phyloP scores from a whole-genome alignment of 2,329 filamentous ascomycete genomes.

The Phialophora tarda region DNA sequence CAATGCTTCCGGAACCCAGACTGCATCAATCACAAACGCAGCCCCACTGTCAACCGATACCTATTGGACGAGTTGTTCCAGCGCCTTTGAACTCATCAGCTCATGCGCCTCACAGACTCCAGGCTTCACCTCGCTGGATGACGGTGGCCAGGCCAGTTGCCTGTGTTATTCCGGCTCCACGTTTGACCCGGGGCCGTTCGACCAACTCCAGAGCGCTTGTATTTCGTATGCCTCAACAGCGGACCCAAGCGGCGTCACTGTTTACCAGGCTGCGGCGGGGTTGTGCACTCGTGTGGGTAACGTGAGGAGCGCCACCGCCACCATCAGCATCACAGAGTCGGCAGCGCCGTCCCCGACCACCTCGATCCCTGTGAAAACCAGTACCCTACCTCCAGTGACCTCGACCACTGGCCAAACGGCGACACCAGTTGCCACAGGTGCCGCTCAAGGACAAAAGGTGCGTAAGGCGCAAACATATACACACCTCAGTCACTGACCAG shows the following conservation, averaged over 20 bases:
- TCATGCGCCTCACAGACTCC: slow-evolving; percentile 12
- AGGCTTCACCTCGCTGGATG: slow-evolving; percentile 8
- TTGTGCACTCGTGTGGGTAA: slow-evolving; percentile 11
- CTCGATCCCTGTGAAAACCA: too few species aligned
- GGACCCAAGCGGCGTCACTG: slow-evolving; percentile 4
- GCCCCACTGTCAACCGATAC: not conserved
- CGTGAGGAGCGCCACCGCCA: slow-evolving; percentile 5
- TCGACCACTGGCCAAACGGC: too few species aligned
- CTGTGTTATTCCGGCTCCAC: slow-evolving; percentile 8
- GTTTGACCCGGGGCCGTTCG: slow-evolving; percentile 11
- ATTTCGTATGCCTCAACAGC: slow-evolving; percentile 16
- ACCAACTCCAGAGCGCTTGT: slow-evolving; percentile 16
- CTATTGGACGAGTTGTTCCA: slow-evolving; percentile 7
- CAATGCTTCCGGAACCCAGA: too few species aligned
- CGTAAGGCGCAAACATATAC: too few species aligned
- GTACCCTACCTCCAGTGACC: too few species aligned
- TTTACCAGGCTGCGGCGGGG: slow-evolving; percentile 4
- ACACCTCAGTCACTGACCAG: too few species aligned
- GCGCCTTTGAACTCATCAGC: slow-evolving; percentile 7
- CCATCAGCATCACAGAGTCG: slow-evolving; percentile 2
- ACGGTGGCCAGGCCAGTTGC: slow-evolving; percentile 16
- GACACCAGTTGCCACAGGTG: too few species aligned
- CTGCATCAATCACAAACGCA: too few species aligned
- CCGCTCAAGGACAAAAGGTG: too few species aligned
- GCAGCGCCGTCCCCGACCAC: too few species aligned